Conservation (phyloP, 768 basidiomycete genomes). For the Russula sp. region DNA sequence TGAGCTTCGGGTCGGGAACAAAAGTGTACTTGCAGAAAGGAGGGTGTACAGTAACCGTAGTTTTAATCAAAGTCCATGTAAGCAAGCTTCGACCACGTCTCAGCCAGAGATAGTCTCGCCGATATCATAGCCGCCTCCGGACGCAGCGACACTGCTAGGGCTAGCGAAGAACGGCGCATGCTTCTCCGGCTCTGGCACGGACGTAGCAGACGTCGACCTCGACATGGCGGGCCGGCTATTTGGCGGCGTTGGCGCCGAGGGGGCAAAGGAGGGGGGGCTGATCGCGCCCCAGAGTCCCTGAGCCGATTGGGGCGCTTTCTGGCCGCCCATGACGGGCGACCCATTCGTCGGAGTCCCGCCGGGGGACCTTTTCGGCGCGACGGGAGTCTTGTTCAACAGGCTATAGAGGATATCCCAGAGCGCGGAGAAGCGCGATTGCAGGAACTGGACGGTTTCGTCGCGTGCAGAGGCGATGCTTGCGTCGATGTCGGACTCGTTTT, state of each 20-base stretch:
- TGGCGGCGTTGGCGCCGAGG: background rate
- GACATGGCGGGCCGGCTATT: background rate
- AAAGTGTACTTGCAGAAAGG: background rate
- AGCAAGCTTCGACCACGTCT: background rate
- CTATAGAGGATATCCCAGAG: constrained; percentile 45
- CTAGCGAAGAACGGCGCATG: background rate
- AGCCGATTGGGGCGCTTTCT: constrained; percentile 2
- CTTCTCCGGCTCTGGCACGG: background rate
- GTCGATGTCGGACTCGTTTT: constrained; percentile 58
- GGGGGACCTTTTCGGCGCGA: constrained; percentile 6
- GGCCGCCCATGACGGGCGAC: constrained; percentile 22
- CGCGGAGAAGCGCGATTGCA: constrained; percentile 44
- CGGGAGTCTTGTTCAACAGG: constrained; percentile 38
- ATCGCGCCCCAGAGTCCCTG: constrained; percentile 2
- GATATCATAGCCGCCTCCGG: constrained; percentile 14
- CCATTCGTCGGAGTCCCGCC: constrained; percentile 3
- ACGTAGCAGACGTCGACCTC: background rate
- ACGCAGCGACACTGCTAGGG: background rate
- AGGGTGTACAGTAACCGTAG: background rate
- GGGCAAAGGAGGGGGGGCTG: background rate
- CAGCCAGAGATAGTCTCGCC: background rate
- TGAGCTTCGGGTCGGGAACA: background rate
- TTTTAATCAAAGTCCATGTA: background rate
- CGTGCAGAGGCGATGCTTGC: constrained; percentile 51
- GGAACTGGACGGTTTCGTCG: constrained; percentile 47